Base-by-base conservation (phyloP, 768 basidiomycete genomes). In the Hygrophoropsis aurantiaca region DNA sequence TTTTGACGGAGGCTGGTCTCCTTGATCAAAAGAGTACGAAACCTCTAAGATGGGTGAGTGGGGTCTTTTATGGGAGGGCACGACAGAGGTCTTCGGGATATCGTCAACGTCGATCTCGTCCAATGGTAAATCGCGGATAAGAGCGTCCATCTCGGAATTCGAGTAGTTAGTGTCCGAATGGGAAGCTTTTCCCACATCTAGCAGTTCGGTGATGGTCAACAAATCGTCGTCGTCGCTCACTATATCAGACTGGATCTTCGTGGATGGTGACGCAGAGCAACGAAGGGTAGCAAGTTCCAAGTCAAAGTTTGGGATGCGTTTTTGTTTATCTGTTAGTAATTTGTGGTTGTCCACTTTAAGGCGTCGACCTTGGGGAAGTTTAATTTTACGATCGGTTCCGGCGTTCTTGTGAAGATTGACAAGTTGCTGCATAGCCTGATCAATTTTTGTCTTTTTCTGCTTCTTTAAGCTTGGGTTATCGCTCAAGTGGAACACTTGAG, bases 401-500 rank as follows among this genome's bases (percentile, higher is more conserved):
- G 75, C 67, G 24, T 66, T 67, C 46, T 74, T 60, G 46, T 79
- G 77, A 10, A 76, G 57, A 19, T 56, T 53, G 44, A 81, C 75
- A 10, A 78, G 65, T 11, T 74, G 61, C 26, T 69, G 60, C 20
- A 78, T 59, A 13, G 59, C 64, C 27, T 46, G 46, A 47, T 73
- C 64, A 18, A 53, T 60, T 26, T 48, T 53, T 16, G 42, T 16
- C 18, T 27, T 33, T 27, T 59, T 67, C 38, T 62, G 66, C 11
- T 57, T 55, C 32, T 53, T 64, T 9, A 42, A 44, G 40, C 44
- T 56, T 54, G 20, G 44, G 34, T 37, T 30, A 15, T 18, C 13
- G 27, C 26, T 37, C 16, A 13, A 37, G 3, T 7, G 11, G 11
- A 45, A 6, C 16, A 38, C 36, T 42, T 47, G 43, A n/a, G 8